These are phyloP conservation scores for Cryphonectria parasitica DNA, from an alignment of 2,329 filamentous ascomycete genomes.

Conservation along the genomic window DNA sequence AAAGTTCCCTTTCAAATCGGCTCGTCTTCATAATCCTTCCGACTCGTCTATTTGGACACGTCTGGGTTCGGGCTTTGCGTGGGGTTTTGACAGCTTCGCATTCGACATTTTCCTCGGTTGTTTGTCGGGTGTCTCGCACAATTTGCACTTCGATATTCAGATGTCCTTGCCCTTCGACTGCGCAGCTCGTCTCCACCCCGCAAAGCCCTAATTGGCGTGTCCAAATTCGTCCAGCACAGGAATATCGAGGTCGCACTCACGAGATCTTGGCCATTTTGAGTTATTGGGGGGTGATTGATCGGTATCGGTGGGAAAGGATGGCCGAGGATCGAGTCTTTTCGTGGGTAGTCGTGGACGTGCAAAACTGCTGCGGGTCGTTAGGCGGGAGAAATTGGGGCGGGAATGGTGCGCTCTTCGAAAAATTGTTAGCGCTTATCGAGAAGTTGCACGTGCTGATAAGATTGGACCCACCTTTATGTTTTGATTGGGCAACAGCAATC, in stretches of 20 bases:
- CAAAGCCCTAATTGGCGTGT: conserved; percentile 26
- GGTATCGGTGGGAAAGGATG: conserved; percentile 26
- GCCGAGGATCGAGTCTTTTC: conserved; percentile 27
- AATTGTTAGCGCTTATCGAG: conserved; percentile 15
- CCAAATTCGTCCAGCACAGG: not conserved
- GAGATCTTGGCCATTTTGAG: conserved; percentile 32
- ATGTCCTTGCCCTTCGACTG: not conserved
- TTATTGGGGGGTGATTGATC: conserved; percentile 27
- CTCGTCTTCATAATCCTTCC: not conserved
- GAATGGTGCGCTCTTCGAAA: conserved; percentile 26
- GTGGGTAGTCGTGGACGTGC: conserved; percentile 24
- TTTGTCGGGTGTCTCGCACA: conserved; percentile 10
- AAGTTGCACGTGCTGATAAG: conserved; percentile 12
- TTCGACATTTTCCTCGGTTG: not conserved
- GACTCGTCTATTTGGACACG: conserved; percentile 18
- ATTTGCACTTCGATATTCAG: conserved; percentile 14
- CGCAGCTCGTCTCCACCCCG: conserved; percentile 10
- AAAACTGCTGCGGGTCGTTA: conserved; percentile 19
- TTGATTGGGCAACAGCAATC: not conserved
- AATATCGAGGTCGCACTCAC: conserved; percentile 21
- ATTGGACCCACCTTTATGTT: not conserved
- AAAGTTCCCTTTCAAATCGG: conserved; percentile 1
- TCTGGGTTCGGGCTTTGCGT: conserved; percentile 17
- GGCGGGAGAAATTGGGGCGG: conserved; percentile 27
- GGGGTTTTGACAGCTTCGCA: conserved; percentile 1